Conservation (phyloP, 1,139 yeast species). For the Yamadazyma triangularis region DNA sequence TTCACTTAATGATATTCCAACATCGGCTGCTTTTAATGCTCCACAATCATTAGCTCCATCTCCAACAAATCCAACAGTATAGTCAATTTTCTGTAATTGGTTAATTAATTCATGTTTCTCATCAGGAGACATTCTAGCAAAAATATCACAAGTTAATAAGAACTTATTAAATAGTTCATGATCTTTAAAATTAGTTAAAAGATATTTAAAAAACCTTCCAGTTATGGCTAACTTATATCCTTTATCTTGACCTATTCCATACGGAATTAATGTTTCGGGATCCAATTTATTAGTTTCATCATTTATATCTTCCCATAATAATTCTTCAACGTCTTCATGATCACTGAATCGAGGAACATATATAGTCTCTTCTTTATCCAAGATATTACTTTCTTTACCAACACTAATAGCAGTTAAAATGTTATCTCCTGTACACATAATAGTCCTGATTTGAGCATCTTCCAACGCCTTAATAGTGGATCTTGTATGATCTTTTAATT, state of each 20-base stretch:
- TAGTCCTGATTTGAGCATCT: conserved; percentile 68
- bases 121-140: conserved; percentile 98
- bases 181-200: conserved; percentile 55
- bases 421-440: conserved; percentile 98
- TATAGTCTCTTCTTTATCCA: conserved; percentile 44
- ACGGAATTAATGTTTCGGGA: conserved; percentile 55
- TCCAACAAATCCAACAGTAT: conserved; percentile 96
- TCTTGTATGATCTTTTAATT: conserved; percentile 66
- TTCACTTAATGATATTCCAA: conserved; percentile 91
- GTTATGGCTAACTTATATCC: conserved; percentile 77
- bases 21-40: conserved; percentile 95
- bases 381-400: conserved; percentile 74
- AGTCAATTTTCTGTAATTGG: conserved; percentile 76
- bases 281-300: conserved; percentile 54
- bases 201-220: conserved; percentile 82
- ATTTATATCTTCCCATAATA: conserved; percentile 64
- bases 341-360: conserved; percentile 64
- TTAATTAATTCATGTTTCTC: conserved; percentile 95
- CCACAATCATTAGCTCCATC: conserved; percentile 99
- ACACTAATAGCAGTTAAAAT: conserved; percentile 92
- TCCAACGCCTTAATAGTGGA: conserved; percentile 55
- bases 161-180: conserved; percentile 46
- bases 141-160: conserved; percentile 70
- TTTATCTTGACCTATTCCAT: conserved; percentile 18
- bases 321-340: conserved; percentile 26